Evolutionary conservation across 2,329 filamentous ascomycete genomes (phyloP), one percentile per base, ranked within the genome.

Genomic region (Diaporthe destruens): DNA sequence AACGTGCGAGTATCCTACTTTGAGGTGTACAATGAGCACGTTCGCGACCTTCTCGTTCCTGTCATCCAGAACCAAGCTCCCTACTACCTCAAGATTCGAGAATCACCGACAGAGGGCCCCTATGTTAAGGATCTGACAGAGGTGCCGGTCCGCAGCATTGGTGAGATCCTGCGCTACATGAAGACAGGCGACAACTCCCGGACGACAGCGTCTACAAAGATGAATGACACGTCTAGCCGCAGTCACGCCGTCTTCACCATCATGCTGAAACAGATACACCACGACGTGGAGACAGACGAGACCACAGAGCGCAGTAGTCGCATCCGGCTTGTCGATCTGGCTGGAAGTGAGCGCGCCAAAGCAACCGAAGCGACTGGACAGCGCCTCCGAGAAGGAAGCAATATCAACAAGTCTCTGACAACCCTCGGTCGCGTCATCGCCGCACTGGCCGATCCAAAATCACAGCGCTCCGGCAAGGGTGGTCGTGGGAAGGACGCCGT

Each of bases 21-120:
- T 79, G 96, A 99, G 81, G 96, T 99, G 74, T 99, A 99, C 88
- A 99, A 99, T 83, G 96, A 99, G 84, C 96, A 98, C 82, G 96
- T 99, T 65, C 94, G 96, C 72, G 96, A 99, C 80, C 86, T 99
- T 47, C 89, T 99, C 57, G 93, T 95, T 0, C 94, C 95, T 14
- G 88, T 93, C 36, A 80, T 85, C 12, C 85, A 88, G 5, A 93
- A 91, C 71, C 93, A 93, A 75, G 87, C 93, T 6, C 94, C 95
- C 1, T 92, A 97, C 80, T 98, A 98, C 81, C 92, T 99, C 78
- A 98, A 98, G 84, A 98, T 99, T 79, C 92, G 96, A 79, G 96
- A 99, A 85, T 97, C 94, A 23, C 96, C 95, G 23, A 95, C 92
- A 36, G 96, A 98, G 77, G 96, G 96, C 0, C 96, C 97, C 8